A percentile compares a stretch with the other conserved stretches of the same genome.
Evolutionary conservation across 225 moss, liverwort and hornwort species (phyloP).

Genomic region (Sphagnum tenellum): DNA sequence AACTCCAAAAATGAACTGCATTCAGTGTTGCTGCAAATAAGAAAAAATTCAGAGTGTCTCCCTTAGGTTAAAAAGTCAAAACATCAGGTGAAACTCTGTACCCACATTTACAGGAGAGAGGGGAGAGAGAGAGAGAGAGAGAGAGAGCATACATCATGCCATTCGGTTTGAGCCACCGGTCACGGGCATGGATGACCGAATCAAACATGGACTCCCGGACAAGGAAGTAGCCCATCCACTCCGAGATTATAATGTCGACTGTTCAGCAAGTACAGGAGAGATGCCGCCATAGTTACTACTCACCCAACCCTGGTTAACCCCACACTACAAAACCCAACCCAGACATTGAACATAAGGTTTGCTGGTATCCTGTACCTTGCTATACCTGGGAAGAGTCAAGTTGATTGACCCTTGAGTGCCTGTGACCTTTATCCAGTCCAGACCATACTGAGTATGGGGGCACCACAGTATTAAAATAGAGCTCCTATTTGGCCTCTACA

Average conservation of each 20-base stretch:
- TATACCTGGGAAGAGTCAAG: too few relatives aligned
- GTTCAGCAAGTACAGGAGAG: constrained; percentile 69
- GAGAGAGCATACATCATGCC: constrained; percentile 75
- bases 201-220: constrained; percentile 98
- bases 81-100: too few relatives aligned
- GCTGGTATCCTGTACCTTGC: constrained; percentile 9
- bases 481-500: too few relatives aligned
- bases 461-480: too few relatives aligned
- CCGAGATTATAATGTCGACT: constrained; percentile 99
- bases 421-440: too few relatives aligned
- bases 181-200: constrained; percentile 83
- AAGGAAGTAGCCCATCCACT: constrained; percentile 99
- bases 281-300: constrained; percentile 74
- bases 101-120: too few relatives aligned
- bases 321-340: constrained; percentile 69
- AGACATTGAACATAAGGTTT: constrained; percentile 40
- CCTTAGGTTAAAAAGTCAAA: too few relatives aligned
- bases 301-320: constrained; percentile 77
- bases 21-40: too few relatives aligned
- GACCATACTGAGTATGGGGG: too few relatives aligned
- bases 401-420: too few relatives aligned
- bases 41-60: too few relatives aligned
- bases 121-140: background rate
- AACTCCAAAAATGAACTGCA: too few relatives aligned
- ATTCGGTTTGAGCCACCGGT: constrained; percentile 77